Conservation (phyloP, 2,329 filamentous ascomycete genomes). For the Trichoderma sp. region DNA sequence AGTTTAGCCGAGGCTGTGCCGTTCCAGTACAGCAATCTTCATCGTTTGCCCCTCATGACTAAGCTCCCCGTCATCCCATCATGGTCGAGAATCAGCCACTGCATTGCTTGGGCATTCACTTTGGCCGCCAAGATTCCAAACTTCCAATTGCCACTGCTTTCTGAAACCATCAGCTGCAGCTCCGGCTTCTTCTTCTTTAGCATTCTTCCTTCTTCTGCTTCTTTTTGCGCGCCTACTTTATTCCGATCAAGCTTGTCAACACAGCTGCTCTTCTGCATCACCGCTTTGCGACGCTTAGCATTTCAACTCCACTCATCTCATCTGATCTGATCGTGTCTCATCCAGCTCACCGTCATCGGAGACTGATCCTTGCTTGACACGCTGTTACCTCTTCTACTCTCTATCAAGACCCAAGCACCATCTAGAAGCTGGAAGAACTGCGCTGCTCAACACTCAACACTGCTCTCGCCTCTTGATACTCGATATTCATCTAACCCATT, state of each 20-base stretch:
- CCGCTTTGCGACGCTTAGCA: background rate
- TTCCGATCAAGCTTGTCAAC: background rate
- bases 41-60: constrained; percentile 21
- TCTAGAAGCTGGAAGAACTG: background rate
- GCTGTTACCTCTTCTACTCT: background rate
- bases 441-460: background rate
- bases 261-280: background rate
- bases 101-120: constrained; percentile 2
- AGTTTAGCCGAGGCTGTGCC: constrained; percentile 1
- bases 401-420: background rate
- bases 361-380: background rate
- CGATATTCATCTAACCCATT: background rate
- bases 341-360: background rate
- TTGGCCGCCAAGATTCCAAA: background rate
- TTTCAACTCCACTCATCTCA: background rate
- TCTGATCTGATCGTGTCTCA: background rate
- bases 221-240: background rate
- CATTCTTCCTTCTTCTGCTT: background rate
- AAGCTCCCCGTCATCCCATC: constrained; percentile 10
- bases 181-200: background rate
- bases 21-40: background rate
- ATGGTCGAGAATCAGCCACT: background rate
- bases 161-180: background rate
- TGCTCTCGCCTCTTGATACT: background rate
- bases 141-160: background rate